Conservation (phyloP, 768 basidiomycete genomes). For the Collybiopsis luxurians region DNA sequence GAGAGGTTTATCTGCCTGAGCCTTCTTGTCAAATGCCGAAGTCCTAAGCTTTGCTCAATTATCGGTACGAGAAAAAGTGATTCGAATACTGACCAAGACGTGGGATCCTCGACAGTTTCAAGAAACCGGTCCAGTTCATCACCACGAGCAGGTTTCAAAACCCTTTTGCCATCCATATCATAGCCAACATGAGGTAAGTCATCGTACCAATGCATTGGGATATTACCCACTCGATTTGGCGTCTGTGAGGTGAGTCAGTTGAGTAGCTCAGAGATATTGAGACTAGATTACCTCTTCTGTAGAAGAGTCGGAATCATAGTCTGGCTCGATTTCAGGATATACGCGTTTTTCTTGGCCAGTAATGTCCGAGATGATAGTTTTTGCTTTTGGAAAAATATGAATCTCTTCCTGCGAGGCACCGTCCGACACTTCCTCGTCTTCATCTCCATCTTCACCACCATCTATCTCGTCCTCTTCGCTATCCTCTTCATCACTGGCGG, state of each 20-base stretch:
- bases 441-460: constrained; percentile 31
- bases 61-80: not conserved
- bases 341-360: constrained; percentile 83
- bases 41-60: constrained; percentile 53
- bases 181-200: constrained; percentile 99
- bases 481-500: constrained; percentile 49
- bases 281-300: constrained; percentile 76
- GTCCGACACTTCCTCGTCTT: constrained; percentile 38
- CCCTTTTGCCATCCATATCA: constrained; percentile 89
- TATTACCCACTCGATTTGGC: constrained; percentile 92
- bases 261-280: constrained; percentile 8
- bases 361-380: constrained; percentile 71
- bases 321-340: constrained; percentile 86
- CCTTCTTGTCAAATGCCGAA: constrained; percentile 85
- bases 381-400: constrained; percentile 61
- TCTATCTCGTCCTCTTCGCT: constrained; percentile 38
- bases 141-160: constrained; percentile 90
- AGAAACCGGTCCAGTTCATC: constrained; percentile 98
- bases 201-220: constrained; percentile 99
- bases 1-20: constrained; percentile 83
- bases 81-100: constrained; percentile 65
- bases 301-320: constrained; percentile 89
- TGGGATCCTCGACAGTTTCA: constrained; percentile 87
- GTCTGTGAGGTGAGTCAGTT: constrained; percentile 45
- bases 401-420: constrained; percentile 40